Evolutionary conservation across 768 basidiomycete genomes (phyloP).

Genomic region (Phaffia australis): DNA sequence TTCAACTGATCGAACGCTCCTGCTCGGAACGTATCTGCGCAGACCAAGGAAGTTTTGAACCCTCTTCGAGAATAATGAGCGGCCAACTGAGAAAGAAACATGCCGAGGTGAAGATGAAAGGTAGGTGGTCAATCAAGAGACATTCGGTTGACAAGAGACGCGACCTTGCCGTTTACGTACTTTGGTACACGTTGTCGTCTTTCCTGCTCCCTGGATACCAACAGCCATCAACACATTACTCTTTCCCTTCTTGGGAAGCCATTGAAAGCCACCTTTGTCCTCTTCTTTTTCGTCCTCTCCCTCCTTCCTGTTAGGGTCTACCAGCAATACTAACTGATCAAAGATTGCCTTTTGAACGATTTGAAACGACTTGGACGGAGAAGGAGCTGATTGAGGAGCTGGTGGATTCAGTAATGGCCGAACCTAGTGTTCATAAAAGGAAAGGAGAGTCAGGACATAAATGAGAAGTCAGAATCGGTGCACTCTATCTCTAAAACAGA

Average conservation of each 20-base stretch:
- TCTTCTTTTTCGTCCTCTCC: conserved; percentile 46
- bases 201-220: conserved; percentile 95
- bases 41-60: conserved; percentile 93
- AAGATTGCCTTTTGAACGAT: conserved; percentile 95
- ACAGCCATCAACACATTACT: conserved; percentile 94
- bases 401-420: conserved; percentile 16
- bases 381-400: conserved; percentile 13
- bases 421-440: not conserved
- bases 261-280: conserved; percentile 1
- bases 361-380: conserved; percentile 19
- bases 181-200: conserved; percentile 98
- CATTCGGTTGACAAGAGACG: not conserved
- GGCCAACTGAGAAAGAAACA: conserved; percentile 48
- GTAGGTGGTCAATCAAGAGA: not conserved
- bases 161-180: conserved; percentile 27
- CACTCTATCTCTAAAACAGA: no score
- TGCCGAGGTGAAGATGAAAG: not conserved
- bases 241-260: conserved; percentile 86
- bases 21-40: conserved; percentile 98
- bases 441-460: not conserved
- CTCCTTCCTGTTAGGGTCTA: conserved; percentile 60
- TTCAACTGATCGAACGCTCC: conserved; percentile 98
- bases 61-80: conserved; percentile 95
- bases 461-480: not conserved
- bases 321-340: conserved; percentile 86